Evolutionary conservation across 139 green algal species (phyloP), one percentile per base, ranked within the genome.

Genomic region (Asterochloris erici): DNA sequence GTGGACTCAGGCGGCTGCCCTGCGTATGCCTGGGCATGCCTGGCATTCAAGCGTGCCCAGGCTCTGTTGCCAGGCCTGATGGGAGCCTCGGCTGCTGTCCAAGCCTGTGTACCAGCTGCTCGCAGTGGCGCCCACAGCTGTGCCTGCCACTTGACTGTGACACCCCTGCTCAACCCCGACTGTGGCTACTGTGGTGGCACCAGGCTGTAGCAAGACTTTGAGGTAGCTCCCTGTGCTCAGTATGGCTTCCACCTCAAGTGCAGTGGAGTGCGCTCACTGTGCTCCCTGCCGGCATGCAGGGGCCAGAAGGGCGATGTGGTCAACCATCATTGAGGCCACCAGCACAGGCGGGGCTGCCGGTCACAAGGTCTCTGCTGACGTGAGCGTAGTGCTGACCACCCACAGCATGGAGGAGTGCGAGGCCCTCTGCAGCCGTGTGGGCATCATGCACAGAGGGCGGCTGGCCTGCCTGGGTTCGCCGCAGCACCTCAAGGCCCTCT

Each of bases 241-340:
- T 6, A 54, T 54, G 38, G 38, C 38, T 54, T 54, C 6, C 38
- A 54, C 38, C 38, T 54, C 38, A 89, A 26, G 91, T 97, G n/a
- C 92, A 98, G 69, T 90, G 98, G 38, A 98, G 95, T 77, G 98
- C 94, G 68, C 93, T 96, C 90, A 88, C 61, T 74, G 97, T 97
- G 94, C 38, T 2, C 6, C 38, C 6, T 54, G 38, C 38, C 38
- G 2, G 38, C 38, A 54, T 54, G 38, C 90, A 98, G 84, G 83
- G 14, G 84, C 87, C 10, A 82, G 87, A 12, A 69, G 84, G 9
- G 74, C 78, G 13, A 85, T 90, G 81, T 90, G 87, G 87, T 61
- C 74, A 62, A 85, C 78, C 83, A 89, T 91, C 76, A 60, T 86
- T 12, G 64, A 78, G 10, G 82, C 84, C 60, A 88, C 84, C 2